These are phyloP conservation scores for Cladosporium sp. DNA, from an alignment of 2,329 filamentous ascomycete species.

Conservation along the genomic window DNA sequence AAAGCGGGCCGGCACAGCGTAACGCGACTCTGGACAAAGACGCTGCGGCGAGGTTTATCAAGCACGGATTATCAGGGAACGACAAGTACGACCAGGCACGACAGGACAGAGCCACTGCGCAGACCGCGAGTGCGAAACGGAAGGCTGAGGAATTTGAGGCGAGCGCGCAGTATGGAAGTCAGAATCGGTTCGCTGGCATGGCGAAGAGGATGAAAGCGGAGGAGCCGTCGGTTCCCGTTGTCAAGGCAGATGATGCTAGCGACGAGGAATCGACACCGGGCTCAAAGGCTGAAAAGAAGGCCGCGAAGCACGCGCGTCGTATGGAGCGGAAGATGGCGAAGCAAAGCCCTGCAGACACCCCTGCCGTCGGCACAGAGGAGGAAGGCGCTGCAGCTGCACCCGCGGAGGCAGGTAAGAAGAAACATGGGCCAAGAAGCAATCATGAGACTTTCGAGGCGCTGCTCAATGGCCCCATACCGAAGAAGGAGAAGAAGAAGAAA, in stretches of 20 bases:
- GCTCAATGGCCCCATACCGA: constrained; percentile 23
- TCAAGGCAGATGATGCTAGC: constrained; percentile 10
- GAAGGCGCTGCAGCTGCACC: not conserved
- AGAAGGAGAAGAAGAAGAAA: constrained; percentile 24
- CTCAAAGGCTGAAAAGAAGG: constrained; percentile 16
- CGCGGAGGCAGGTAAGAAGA: constrained; percentile 4
- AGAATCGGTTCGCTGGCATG: constrained; percentile 29
- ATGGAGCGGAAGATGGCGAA: constrained; percentile 10
- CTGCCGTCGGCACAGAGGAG: not conserved
- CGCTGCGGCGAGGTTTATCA: constrained; percentile 75
- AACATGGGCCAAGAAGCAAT: constrained; percentile 11
- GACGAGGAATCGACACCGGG: constrained; percentile 6
- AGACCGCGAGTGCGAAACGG: constrained; percentile 31
- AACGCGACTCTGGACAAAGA: constrained; percentile 60
- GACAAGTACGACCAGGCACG: constrained; percentile 34
- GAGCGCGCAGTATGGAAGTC: constrained; percentile 20
- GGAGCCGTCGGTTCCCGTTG: constrained; percentile 17
- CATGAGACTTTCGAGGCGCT: constrained; percentile 22
- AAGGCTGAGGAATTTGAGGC: constrained; percentile 30
- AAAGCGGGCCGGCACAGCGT: constrained; percentile 46
- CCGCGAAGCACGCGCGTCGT: constrained; percentile 14
- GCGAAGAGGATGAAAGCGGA: constrained; percentile 29
- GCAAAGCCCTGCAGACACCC: constrained; percentile 1
- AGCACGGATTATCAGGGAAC: constrained; percentile 61
- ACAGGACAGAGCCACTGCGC: constrained; percentile 30